phyloP scores from a whole-genome alignment of 2,329 filamentous ascomycete genomes.

The Sporothrix schenckii region DNA sequence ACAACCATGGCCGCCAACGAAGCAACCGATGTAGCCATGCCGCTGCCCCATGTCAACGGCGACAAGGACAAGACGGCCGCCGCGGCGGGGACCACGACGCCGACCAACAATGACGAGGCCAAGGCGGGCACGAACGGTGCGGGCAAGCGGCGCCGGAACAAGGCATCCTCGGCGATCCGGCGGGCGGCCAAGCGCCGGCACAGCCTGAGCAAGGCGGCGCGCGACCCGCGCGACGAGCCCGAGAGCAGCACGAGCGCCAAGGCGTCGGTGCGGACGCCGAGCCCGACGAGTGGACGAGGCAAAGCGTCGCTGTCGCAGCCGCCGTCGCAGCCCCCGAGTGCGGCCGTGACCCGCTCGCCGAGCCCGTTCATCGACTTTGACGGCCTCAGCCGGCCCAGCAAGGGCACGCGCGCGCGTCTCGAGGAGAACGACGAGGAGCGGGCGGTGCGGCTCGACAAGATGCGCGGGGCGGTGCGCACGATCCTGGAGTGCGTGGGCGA shows the following conservation, averaged over 20 bases:
- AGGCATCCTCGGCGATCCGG: conserved; percentile 3
- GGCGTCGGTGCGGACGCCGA: neutral
- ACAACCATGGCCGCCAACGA: conserved; percentile 29
- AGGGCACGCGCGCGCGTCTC: conserved; percentile 65
- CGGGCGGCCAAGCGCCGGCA: conserved; percentile 28
- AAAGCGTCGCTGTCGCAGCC: neutral
- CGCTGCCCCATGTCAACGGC: neutral
- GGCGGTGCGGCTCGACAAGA: conserved; percentile 57
- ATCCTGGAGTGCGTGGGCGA: conserved; percentile 71
- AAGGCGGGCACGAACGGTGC: neutral
- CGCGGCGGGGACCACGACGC: neutral
- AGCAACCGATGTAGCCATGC: neutral
- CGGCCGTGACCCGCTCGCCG: conserved; percentile 16
- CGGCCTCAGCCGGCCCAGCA: conserved; percentile 41
- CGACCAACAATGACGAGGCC: neutral
- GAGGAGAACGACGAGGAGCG: conserved; percentile 60
- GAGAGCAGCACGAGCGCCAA: conserved; percentile 13
- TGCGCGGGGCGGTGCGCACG: conserved; percentile 65
- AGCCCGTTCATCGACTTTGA: conserved; percentile 32
- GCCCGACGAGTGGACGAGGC: neutral
- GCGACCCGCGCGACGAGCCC: conserved; percentile 62
- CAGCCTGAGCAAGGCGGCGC: conserved; percentile 63
- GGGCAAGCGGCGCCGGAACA: conserved; percentile 39
- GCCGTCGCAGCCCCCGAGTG: neutral
- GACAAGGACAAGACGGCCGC: neutral